Evolutionary conservation across 208 protist species (phyloP).

Genomic region (Crithidia brevicula): DNA sequence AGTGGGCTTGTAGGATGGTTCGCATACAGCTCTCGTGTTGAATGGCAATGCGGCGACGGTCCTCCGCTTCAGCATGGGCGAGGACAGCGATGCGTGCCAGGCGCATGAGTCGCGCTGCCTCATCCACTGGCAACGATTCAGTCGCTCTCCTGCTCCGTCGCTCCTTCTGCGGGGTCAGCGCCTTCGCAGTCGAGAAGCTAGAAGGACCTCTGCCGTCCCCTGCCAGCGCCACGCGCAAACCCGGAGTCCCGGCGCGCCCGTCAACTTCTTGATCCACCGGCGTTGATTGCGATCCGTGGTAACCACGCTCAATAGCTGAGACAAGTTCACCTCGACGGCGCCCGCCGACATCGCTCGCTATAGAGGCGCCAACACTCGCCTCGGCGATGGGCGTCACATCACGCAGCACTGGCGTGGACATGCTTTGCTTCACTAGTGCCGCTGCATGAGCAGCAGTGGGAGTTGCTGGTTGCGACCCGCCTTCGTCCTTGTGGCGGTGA

Average conservation of each 20-base stretch:
- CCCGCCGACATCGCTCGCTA: background rate
- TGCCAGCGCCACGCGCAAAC: background rate
- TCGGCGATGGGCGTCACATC: conserved; percentile 9
- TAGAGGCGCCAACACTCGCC: background rate
- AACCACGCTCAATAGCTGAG: background rate
- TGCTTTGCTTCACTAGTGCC: background rate
- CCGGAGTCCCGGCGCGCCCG: background rate
- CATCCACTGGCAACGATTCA: background rate
- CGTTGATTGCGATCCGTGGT: background rate
- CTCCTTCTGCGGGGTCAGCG: background rate
- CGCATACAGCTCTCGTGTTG: background rate
- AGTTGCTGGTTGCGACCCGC: background rate
- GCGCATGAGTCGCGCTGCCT: background rate
- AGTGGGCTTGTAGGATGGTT: conserved; percentile 2
- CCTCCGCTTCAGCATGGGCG: background rate
- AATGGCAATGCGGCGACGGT: background rate
- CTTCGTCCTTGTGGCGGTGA: background rate
- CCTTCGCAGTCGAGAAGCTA: background rate
- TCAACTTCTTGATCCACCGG: background rate
- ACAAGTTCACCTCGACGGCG: background rate
- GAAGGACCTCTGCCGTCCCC: too few species aligned
- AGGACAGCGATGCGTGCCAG: background rate
- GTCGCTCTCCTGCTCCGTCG: background rate
- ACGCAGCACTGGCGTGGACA: background rate
- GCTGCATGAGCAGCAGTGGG: background rate